Conservation (phyloP, 345 rosid genomes). For the Eucalyptus sp. region DNA sequence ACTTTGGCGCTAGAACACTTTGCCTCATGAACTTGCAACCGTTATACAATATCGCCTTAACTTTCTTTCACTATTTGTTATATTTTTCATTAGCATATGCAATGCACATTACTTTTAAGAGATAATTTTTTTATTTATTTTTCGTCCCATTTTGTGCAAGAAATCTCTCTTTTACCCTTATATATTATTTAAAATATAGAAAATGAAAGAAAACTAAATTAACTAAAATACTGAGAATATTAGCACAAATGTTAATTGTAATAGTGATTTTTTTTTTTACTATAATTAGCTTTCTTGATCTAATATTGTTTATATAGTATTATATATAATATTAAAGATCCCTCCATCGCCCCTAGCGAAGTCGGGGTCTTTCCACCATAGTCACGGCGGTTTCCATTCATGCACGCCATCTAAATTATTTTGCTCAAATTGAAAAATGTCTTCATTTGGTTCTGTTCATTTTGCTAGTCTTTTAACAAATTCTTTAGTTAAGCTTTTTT, state of each 20-base stretch:
- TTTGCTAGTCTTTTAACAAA: not conserved
- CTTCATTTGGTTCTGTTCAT: not conserved
- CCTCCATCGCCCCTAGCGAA: not conserved
- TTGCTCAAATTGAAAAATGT: too few species aligned
- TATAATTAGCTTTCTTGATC: too few species aligned
- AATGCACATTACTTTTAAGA: not conserved
- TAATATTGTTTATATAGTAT: too few species aligned
- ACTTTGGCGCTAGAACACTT: too few species aligned
- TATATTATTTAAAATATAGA: not conserved
- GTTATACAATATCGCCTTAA: too few species aligned
- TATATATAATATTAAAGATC: too few species aligned
- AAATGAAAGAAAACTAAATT: not conserved
- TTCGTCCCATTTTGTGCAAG: not conserved
- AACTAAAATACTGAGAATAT: not conserved
- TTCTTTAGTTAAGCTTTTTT: not conserved
- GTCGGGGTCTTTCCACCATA: not conserved
- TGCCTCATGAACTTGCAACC: too few species aligned
- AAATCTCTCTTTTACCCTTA: not conserved
- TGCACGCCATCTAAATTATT: not conserved
- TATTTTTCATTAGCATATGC: not conserved
- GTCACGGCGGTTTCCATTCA: not conserved
- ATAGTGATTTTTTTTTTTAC: too few species aligned
- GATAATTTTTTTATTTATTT: fast-evolving
- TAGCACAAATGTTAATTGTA: too few species aligned
- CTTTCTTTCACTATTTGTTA: not conserved